phyloP scores from a whole-genome alignment of 805 yeast species.

The Metschnikowia proteae region DNA sequence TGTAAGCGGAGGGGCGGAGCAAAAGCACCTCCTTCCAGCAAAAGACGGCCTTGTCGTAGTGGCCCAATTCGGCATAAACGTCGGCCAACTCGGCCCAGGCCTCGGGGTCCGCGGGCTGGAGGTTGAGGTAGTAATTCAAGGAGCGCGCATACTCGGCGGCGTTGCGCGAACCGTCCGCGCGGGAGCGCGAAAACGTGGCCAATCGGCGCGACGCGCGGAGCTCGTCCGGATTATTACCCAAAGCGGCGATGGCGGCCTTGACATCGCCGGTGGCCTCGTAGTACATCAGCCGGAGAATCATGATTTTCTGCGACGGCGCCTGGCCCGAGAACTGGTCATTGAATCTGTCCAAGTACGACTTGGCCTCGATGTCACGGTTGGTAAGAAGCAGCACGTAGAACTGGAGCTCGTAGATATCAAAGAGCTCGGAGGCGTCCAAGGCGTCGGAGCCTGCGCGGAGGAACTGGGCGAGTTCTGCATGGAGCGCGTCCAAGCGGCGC shows the following conservation, averaged over 20 bases:
- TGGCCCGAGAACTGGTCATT: slow-evolving; percentile 63
- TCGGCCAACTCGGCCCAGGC: slow-evolving; percentile 76
- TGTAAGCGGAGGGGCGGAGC: slow-evolving; percentile 65
- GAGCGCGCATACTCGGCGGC: slow-evolving; percentile 46
- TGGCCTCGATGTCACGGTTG: slow-evolving; percentile 70
- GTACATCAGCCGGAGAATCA: slow-evolving; percentile 51
- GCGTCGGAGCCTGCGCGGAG: slow-evolving; percentile 28
- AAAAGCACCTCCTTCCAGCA: slow-evolving; percentile 68
- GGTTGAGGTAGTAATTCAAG: slow-evolving; percentile 52
- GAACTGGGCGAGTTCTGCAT: slow-evolving; percentile 38
- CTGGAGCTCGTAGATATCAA: slow-evolving; percentile 63
- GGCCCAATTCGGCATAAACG: slow-evolving; percentile 56
- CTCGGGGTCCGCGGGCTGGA: slow-evolving; percentile 70
- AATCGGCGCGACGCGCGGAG: slow-evolving; percentile 35
- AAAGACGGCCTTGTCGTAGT: slow-evolving; percentile 62
- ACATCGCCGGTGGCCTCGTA: slow-evolving; percentile 50
- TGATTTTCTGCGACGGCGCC: slow-evolving; percentile 49
- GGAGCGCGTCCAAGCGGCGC: slow-evolving; percentile 34
- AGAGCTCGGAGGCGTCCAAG: slow-evolving; percentile 45
- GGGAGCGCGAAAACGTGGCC: slow-evolving; percentile 29
- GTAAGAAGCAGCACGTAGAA: slow-evolving; percentile 60
- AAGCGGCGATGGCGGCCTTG: slow-evolving; percentile 25
- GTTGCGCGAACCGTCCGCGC: slow-evolving; percentile 18
- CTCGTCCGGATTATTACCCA: slow-evolving; percentile 34
- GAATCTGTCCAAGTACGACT: slow-evolving; percentile 57